Evolutionary conservation across 371 early-diverging fungal genomes (phyloP).

Genomic region (Mortierella polycephala): DNA sequence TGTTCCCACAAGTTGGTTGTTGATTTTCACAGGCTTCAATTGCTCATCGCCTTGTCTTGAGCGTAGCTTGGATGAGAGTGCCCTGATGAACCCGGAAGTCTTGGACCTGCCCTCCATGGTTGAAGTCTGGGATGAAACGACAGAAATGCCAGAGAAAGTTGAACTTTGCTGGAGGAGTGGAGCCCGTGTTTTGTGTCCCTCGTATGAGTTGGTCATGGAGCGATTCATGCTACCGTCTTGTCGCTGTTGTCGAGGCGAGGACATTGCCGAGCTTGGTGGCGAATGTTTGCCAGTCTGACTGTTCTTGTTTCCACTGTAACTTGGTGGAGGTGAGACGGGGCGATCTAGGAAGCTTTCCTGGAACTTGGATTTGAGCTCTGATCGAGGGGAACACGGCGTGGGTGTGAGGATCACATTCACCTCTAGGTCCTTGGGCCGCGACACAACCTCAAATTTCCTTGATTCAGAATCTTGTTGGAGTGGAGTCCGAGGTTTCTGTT

Average conservation of each 20-base stretch:
- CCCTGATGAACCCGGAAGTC: constrained; percentile 39
- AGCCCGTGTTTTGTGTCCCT: not conserved
- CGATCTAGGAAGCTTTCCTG: constrained; percentile 42
- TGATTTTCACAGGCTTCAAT: constrained; percentile 18
- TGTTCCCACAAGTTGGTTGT: constrained; percentile 7
- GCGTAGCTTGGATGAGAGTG: constrained; percentile 41
- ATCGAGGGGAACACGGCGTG: constrained; percentile 19
- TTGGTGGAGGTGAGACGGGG: constrained; percentile 32
- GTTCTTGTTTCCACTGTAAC: constrained; percentile 12
- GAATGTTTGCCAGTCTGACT: not conserved
- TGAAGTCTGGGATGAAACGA: constrained; percentile 15
- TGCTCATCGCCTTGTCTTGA: constrained; percentile 47
- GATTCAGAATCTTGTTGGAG: not conserved
- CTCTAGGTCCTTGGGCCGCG: constrained; percentile 35
- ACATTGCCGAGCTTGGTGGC: constrained; percentile 2
- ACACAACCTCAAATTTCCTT: constrained; percentile 24
- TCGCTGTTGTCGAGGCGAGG: constrained; percentile 8
- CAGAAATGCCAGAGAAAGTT: constrained; percentile 28
- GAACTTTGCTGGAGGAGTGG: constrained; percentile 20
- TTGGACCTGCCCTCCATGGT: constrained; percentile 26
- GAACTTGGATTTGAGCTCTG: constrained; percentile 34
- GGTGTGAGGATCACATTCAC: constrained; percentile 28
- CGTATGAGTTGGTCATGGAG: not conserved
- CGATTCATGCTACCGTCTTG: not conserved
- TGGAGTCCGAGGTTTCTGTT: not conserved